A percentile compares a stretch with the other conserved stretches of the same genome.
Conservation (phyloP, 345 rosid genomes). For the Salix exigua region DNA sequence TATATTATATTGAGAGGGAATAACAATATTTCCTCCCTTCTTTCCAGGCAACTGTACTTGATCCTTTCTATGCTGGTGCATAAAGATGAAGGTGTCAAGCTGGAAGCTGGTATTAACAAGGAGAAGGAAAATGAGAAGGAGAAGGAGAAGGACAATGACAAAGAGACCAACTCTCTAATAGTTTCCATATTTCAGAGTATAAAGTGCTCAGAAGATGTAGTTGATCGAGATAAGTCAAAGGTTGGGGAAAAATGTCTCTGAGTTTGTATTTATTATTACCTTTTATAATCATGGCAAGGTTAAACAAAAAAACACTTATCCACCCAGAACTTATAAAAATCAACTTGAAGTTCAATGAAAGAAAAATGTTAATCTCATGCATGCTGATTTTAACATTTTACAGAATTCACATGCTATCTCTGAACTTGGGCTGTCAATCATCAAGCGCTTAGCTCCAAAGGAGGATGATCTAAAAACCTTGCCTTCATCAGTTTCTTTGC, state of each 20-base stretch:
- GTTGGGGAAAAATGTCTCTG: conserved; percentile 33
- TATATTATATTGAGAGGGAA: not conserved
- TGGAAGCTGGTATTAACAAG: conserved; percentile 49
- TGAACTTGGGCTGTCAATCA: conserved; percentile 78
- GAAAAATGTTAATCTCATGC: conserved; percentile 10
- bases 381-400: conserved; percentile 20
- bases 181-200: conserved; percentile 54
- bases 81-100: conserved; percentile 79
- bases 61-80: conserved; percentile 59
- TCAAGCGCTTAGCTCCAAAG: conserved; percentile 50
- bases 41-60: conserved; percentile 70
- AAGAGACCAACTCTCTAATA: conserved; percentile 51
- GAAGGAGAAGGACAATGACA: conserved; percentile 61
- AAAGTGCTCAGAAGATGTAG: conserved; percentile 66
- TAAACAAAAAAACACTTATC: conserved; percentile 4
- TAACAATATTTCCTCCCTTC: not conserved
- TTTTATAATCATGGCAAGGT: not conserved
- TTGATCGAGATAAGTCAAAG: conserved; percentile 74
- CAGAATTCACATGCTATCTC: conserved; percentile 91
- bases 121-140: conserved; percentile 44
- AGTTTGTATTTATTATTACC: not conserved
- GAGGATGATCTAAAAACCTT: conserved; percentile 41
- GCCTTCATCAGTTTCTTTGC: conserved; percentile 48
- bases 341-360: not conserved
- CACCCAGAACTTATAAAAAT: not conserved